phyloP scores from a whole-genome alignment of 176 grass and related monocot species.

The Raddia guianensis region DNA sequence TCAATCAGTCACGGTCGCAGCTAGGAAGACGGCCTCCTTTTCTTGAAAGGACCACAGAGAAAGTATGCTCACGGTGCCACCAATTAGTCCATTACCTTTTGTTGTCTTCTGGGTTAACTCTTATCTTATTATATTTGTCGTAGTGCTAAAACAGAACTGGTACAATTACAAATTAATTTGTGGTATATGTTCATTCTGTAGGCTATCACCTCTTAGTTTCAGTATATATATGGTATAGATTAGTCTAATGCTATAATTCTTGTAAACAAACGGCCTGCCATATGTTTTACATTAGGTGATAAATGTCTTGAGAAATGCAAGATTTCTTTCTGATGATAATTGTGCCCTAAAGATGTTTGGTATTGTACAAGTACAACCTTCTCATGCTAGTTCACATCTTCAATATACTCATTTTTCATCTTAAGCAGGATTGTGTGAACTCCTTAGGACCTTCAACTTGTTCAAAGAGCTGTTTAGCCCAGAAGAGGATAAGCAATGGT shows the following conservation, averaged over 20 bases:
- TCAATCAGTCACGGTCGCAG: constrained; percentile 84
- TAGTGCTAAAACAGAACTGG: background rate
- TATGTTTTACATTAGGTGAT: constrained; percentile 9
- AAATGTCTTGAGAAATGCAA: background rate
- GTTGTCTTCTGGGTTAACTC: constrained; percentile 6
- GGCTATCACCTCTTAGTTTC: constrained; percentile 11
- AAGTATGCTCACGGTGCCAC: constrained; percentile 42
- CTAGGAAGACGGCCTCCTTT: constrained; percentile 73
- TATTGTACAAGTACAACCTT: background rate
- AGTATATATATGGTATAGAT: constrained; percentile 19
- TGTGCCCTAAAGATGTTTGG: constrained; percentile 24
- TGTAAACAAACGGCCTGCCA: background rate
- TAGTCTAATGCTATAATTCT: constrained; percentile 23
- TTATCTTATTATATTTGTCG: constrained; percentile 8
- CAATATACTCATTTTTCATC: constrained; percentile 21
- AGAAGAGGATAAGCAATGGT: constrained; percentile 54
- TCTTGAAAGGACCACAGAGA: constrained; percentile 39
- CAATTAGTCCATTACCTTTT: background rate
- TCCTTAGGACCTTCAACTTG: constrained; percentile 54
- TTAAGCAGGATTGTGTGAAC: constrained; percentile 41
- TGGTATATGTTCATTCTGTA: constrained; percentile 18
- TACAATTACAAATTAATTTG: constrained; percentile 16
- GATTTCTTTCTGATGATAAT: constrained; percentile 15
- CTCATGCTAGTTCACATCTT: constrained; percentile 7
- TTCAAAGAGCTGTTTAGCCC: constrained; percentile 35